A percentile compares a stretch with the other conserved stretches of the same genome.
phyloP scores from a whole-genome alignment of 352 stramenopile genomes.

The Globisporangium echinulatum region DNA sequence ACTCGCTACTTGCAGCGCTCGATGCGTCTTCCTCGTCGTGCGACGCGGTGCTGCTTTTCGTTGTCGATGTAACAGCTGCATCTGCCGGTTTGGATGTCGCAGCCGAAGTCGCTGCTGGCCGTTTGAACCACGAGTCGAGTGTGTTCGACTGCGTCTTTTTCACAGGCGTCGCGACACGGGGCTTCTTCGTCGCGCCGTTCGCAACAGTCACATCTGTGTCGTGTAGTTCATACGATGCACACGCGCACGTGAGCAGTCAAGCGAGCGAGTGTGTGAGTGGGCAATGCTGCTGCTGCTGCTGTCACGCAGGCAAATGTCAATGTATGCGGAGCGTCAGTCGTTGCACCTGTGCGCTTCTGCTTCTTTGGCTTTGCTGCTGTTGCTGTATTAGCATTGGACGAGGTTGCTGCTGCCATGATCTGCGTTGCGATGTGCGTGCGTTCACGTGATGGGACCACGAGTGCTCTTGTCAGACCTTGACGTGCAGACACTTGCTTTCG shows the following conservation, averaged over 20 bases:
- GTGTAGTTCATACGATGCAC: not conserved
- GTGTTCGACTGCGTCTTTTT: slow-evolving; percentile 45
- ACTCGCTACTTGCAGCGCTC: not conserved
- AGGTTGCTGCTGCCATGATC: slow-evolving; percentile 1
- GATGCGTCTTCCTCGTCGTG: not conserved
- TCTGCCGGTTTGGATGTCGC: not conserved
- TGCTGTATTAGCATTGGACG: not conserved
- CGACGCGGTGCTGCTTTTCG: not conserved
- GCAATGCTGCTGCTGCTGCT: no score
- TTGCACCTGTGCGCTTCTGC: slow-evolving; percentile 9
- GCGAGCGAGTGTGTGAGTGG: not conserved
- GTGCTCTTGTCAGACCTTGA: no score
- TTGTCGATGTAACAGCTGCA: not conserved
- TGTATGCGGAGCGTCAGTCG: no score
- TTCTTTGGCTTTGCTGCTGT: slow-evolving; percentile 7
- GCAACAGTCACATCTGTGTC: not conserved
- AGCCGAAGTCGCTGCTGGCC: not conserved
- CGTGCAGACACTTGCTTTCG: no score
- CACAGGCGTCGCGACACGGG: not conserved
- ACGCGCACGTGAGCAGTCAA: not conserved
- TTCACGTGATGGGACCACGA: no score
- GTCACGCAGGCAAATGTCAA: no score
- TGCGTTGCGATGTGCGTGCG: no score
- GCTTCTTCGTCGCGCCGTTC: slow-evolving; percentile 7
- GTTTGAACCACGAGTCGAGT: slow-evolving; percentile 54